Evolutionary conservation across 495 filamentous ascomycete genomes (phyloP).

Genomic region (Rhypophila decipiens): DNA sequence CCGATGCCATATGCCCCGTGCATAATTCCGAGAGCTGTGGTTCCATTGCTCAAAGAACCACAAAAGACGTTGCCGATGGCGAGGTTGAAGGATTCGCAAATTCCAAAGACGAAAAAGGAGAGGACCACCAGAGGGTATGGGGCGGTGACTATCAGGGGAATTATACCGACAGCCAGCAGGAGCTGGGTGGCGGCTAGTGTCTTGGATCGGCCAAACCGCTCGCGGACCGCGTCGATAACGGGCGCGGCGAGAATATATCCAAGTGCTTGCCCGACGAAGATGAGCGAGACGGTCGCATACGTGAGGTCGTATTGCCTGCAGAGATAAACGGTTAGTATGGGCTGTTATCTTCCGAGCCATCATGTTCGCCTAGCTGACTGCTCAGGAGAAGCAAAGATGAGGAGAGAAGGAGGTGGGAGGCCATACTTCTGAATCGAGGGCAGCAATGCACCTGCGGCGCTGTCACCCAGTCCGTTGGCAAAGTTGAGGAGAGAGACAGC

Average conservation of each 20-base stretch:
- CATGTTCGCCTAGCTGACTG: too few relatives aligned
- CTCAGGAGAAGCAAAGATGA: background rate
- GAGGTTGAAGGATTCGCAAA: slow-evolving; percentile 59
- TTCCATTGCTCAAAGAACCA: slow-evolving; percentile 58
- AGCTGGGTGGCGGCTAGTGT: slow-evolving; percentile 52
- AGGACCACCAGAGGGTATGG: slow-evolving; percentile 63
- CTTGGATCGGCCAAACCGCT: slow-evolving; percentile 58
- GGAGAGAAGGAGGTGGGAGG: background rate
- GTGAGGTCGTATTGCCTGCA: slow-evolving; percentile 58
- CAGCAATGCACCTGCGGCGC: slow-evolving; percentile 65
- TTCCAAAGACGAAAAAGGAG: slow-evolving; percentile 60
- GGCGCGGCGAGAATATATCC: slow-evolving; percentile 72
- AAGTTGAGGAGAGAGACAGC: slow-evolving; percentile 48
- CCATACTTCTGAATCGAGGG: slow-evolving; percentile 58
- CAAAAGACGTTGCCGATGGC: slow-evolving; percentile 71
- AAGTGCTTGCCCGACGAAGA: slow-evolving; percentile 72
- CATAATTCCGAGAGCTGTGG: slow-evolving; percentile 53
- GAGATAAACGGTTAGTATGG: slow-evolving; percentile 2
- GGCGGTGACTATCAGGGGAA: slow-evolving; percentile 57
- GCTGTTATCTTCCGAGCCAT: too few relatives aligned
- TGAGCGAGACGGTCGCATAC: slow-evolving; percentile 67
- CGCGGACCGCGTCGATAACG: slow-evolving; percentile 49
- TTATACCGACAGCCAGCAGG: slow-evolving; percentile 45
- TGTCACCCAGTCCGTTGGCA: slow-evolving; percentile 54
- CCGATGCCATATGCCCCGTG: slow-evolving; percentile 73